Base-by-base conservation (phyloP, 306 rosid species). In the Quercus aquifolioides region DNA sequence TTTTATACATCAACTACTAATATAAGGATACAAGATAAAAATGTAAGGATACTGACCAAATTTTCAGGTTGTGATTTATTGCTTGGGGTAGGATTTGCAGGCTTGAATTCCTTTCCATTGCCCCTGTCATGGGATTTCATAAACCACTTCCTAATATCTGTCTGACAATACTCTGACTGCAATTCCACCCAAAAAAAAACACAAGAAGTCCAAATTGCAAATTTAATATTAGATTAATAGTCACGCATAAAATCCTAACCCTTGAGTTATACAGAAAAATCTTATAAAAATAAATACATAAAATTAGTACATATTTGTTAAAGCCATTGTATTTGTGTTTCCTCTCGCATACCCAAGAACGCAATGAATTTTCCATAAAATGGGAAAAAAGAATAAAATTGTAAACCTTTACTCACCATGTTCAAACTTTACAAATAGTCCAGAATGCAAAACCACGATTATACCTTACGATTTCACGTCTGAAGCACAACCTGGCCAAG, bases 111-210 rank as follows among this genome's bases (percentile, higher is more conserved):
- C 73, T 62, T 68, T 69, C 76, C 91, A 76, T 79, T 90, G 11
- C 77, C 83, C 81, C 89, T 93, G 52, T 84, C 92, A 68, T 95
- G 98, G 2, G 98, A 82, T 86, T 93, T 95, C 97, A 93, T 93
- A 87, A 95, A 95, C 99, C 99, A 93, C 81, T 92, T 95, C 74
- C 99, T 78, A 63, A 92, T 92, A 84, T 95, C 99, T 59, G 74
- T 76, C 84, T 85, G 89, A 62, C 10, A 6, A 58, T 23, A 30
- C 33, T 30, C 71, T 71, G 88, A 78, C 91, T 86, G 86, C 7
- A 84, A 77, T 74, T 76, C 59, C 21, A 79, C 54, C 35, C 33
- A 30, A 30, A 30, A 30, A 28, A 59, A 33, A 54, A 4, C 43
- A 64, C 60, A 56, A 31, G 13, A 65, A 17, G 3, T 30, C 18